phyloP scores from a whole-genome alignment of 2,329 filamentous ascomycete species.

The Colletotrichum gigasporum region DNA sequence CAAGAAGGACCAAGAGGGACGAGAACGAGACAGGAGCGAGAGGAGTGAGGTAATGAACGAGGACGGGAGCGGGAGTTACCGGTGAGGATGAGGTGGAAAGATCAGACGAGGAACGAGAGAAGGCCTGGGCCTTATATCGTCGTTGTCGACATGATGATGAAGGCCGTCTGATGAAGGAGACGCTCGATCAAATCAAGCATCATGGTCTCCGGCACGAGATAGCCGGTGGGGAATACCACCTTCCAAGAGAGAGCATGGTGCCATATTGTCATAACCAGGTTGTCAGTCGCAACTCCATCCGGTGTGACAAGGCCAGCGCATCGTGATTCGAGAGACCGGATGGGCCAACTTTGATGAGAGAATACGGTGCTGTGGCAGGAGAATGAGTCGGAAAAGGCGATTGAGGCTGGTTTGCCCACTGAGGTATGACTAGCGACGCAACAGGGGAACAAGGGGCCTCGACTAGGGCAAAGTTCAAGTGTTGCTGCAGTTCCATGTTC shows the following conservation, averaged over 20 bases:
- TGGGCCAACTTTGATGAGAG: conserved; percentile 3
- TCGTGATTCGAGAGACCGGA: conserved; percentile 9
- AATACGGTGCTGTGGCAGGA: not conserved
- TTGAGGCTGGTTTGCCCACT: no score
- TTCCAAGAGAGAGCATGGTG: conserved; percentile 29
- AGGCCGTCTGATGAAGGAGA: no score
- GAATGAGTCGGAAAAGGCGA: not conserved
- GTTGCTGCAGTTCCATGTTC: not conserved
- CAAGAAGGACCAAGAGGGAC: not conserved
- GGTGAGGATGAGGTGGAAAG: conserved; percentile 7
- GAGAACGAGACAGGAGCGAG: not conserved
- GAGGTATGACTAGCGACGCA: no score
- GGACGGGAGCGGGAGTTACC: not conserved
- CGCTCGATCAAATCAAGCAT: not conserved
- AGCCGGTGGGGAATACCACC: conserved; percentile 26
- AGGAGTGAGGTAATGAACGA: not conserved
- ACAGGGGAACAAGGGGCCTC: no score
- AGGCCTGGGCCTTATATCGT: conserved; percentile 22
- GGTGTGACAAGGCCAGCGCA: not conserved
- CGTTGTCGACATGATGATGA: not conserved
- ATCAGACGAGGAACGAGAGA: not conserved
- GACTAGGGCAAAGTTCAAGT: no score
- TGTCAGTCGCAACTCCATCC: conserved; percentile 12
- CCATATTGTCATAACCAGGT: conserved; percentile 7
- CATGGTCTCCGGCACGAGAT: conserved; percentile 19